A percentile compares a stretch with the other conserved stretches of the same genome.
Conservation (phyloP, 2,329 filamentous ascomycete species). For the Chrysoporthe deuterocubensis region DNA sequence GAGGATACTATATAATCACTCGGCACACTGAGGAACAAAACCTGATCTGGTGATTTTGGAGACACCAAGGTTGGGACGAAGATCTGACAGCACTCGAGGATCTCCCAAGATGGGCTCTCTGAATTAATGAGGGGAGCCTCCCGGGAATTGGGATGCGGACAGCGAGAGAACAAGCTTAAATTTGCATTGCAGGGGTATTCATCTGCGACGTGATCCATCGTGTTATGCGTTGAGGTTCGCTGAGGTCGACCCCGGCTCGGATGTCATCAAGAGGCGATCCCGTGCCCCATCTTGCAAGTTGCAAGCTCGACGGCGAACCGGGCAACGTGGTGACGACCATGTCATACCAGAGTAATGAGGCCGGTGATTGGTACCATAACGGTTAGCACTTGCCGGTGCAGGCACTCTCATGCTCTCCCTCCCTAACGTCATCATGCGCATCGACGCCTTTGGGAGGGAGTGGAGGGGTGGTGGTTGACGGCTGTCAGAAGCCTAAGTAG, state of each 20-base stretch:
- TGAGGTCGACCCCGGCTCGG: conserved; percentile 17
- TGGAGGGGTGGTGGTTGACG: not conserved
- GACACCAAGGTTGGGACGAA: not conserved
- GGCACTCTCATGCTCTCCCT: not conserved
- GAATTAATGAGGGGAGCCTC: not conserved
- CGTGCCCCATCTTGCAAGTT: not conserved
- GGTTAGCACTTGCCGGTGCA: conserved; percentile 1
- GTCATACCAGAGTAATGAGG: not conserved
- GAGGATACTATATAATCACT: not conserved
- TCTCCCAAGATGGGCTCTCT: not conserved
- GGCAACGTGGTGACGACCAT: not conserved
- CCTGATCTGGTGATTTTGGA: not conserved
- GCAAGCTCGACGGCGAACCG: not conserved
- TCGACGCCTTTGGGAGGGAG: not conserved
- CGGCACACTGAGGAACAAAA: not conserved
- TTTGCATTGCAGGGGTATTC: conserved; percentile 19
- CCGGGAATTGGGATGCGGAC: not conserved
- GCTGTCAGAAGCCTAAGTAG: not conserved
- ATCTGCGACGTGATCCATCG: conserved; percentile 13
- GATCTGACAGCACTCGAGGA: not conserved
- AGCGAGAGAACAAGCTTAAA: conserved; percentile 15
- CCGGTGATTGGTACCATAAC: not conserved
- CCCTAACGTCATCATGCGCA: conserved; percentile 1
- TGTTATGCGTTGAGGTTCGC: not conserved
- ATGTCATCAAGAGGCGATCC: conserved; percentile 4